These are phyloP conservation scores for Mycena albidolilacea DNA, from an alignment of 768 basidiomycete species.

Conservation along the genomic window DNA sequence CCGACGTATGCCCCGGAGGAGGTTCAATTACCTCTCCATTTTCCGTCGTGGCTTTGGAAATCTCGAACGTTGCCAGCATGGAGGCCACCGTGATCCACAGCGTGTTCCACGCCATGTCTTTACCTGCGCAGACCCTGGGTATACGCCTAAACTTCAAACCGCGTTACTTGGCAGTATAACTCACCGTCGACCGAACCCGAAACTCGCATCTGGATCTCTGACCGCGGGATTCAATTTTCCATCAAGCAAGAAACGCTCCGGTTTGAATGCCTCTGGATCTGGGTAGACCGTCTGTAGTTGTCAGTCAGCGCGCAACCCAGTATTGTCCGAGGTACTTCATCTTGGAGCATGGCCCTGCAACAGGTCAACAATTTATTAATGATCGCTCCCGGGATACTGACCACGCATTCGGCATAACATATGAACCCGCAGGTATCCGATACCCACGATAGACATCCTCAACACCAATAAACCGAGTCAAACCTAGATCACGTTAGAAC, in stretches of 20 bases:
- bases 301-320: background rate
- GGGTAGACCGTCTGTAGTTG: background rate
- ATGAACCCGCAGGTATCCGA: background rate
- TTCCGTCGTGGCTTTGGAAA: background rate
- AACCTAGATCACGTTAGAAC: background rate
- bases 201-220: background rate
- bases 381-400: background rate
- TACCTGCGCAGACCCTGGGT: slow-evolving; percentile 9
- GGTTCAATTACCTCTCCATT: background rate
- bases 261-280: slow-evolving; percentile 15
- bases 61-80: slow-evolving; percentile 16
- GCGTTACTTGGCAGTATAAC: background rate
- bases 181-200: slow-evolving; percentile 28
- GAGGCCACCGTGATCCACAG: slow-evolving; percentile 13
- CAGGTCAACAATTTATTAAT: background rate
- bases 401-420: background rate
- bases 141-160: background rate
- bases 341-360: background rate
- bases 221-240: slow-evolving; percentile 6
- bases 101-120: background rate
- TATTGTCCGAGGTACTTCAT: background rate
- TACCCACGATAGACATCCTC: background rate
- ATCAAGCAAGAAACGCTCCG: slow-evolving; percentile 24
- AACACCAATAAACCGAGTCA: background rate
- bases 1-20: background rate